A percentile compares a stretch with the other conserved stretches of the same genome.
These are phyloP conservation scores for Calamus simplicifolius DNA, from an alignment of 176 grass and related monocot genomes.

Conservation along the genomic window DNA sequence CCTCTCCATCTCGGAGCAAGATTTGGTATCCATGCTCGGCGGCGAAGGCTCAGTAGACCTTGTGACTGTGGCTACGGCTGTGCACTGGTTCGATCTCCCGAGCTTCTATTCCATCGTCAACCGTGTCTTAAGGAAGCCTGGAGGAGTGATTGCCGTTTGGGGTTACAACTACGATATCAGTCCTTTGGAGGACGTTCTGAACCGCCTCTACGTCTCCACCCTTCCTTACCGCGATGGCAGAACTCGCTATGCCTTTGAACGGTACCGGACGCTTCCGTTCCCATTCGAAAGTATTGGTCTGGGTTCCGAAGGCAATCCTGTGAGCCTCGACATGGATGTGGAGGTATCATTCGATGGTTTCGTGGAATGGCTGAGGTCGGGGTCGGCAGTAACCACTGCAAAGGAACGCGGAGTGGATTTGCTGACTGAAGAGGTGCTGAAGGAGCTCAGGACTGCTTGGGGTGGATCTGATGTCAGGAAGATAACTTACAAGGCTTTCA, in stretches of 20 bases:
- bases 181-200: slow-evolving; percentile 22
- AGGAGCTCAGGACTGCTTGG: slow-evolving; percentile 27
- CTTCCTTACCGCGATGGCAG: slow-evolving; percentile 24
- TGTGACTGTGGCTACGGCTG: slow-evolving; percentile 22
- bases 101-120: too few species aligned
- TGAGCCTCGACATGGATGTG: slow-evolving; percentile 21
- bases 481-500: slow-evolving; percentile 28
- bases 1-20: neutral
- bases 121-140: too few species aligned
- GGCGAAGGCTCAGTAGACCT: slow-evolving; percentile 28
- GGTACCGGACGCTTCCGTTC: slow-evolving; percentile 32
- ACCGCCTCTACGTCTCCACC: slow-evolving; percentile 8
- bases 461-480: slow-evolving; percentile 17
- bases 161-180: too few species aligned
- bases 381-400: slow-evolving; percentile 19
- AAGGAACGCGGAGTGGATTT: too few species aligned
- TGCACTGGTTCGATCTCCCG: too few species aligned
- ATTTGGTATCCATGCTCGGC: slow-evolving; percentile 15
- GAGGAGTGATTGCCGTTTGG: too few species aligned
- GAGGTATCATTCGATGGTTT: slow-evolving; percentile 26
- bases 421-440: slow-evolving; percentile 11
- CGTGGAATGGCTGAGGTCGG: slow-evolving; percentile 18
- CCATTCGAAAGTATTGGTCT: slow-evolving; percentile 32
- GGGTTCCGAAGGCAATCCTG: slow-evolving; percentile 21
- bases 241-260: neutral